Evolutionary conservation across 768 basidiomycete species (phyloP), one percentile per base, ranked within the genome.

Genomic region (Russula sp.): DNA sequence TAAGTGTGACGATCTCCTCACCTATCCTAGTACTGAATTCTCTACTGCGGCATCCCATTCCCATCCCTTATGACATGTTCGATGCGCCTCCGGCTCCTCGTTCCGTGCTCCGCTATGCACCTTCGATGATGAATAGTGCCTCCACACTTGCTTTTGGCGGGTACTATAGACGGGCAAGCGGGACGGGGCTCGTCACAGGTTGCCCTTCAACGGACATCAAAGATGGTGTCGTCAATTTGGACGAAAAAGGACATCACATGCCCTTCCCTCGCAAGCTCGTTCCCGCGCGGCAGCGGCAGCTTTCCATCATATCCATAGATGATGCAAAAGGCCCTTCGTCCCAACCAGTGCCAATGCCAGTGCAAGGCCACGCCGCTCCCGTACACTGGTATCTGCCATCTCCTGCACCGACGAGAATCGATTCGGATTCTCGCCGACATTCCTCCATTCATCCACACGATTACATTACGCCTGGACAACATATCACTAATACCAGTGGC

Each of bases 1-100:
- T 90, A 14, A 88, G 88, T 8, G 76, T 90, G 34, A 87, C 86
- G 7, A 69, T 87, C 8, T 88, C 88, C 11, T 83, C 88, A 11
- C 89, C 89, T 1, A 75, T 90, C 5, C 69, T 90, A 68, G 84
- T 83, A 14, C 70, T 87, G 55, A 87, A 83, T 71, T 76, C 89
- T 28, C 69, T 89, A 46, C 76, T 83, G 64, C 81, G 81, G 36
- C 82, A 83, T 13, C 84, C 86, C 0, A 75, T 89, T 58, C 88
- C 88, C 7, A 84, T 90, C 62, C 87, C 87, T 2, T 77, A 81
- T 54, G 84, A 82, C 11, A 76, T 89, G 36, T 89, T 89, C 70
- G 85, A 86, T 59, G 73, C 75, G 28, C 80, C 77, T 34, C 73
- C 70, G 14, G 76, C 79, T 46, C 75, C 80, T 49, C 80, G 81